These are phyloP conservation scores for Acanthamoeba royreba DNA, from an alignment of 208 protist species.

Conservation along the genomic window DNA sequence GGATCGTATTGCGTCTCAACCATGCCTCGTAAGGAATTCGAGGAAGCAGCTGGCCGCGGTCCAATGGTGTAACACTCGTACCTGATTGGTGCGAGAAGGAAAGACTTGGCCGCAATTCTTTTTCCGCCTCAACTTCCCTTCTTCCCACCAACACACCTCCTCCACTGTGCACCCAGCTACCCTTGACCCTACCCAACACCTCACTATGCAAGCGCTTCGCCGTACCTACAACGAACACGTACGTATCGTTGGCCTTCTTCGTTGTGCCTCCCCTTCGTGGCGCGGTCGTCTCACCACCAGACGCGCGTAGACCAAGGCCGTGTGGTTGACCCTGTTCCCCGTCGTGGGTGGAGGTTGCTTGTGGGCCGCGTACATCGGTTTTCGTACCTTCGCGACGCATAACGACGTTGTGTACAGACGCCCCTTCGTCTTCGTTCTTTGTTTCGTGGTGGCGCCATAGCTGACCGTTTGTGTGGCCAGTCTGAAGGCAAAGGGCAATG, in stretches of 20 bases:
- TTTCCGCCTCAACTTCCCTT: background rate
- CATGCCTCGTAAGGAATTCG: no score
- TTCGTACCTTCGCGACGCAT: background rate
- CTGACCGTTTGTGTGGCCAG: background rate
- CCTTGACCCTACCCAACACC: background rate
- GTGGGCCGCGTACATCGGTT: background rate
- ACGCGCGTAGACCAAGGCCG: background rate
- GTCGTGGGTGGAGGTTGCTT: background rate
- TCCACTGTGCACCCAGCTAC: no score
- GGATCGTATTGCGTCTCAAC: no score
- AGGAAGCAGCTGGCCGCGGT: no score
- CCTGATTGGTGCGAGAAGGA: background rate
- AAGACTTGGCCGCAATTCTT: background rate
- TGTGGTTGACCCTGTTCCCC: conserved; percentile 1
- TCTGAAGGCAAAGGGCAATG: background rate
- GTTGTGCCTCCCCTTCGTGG: background rate
- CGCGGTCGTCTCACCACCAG: background rate
- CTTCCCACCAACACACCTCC: no score
- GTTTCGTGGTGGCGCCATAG: background rate
- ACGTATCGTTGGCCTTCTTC: background rate
- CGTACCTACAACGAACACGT: conserved; percentile 10
- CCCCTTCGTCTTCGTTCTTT: background rate
- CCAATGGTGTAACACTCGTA: no score
- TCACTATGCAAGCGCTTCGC: background rate
- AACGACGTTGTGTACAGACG: background rate